Base-by-base conservation (phyloP, 176 grass and related monocot genomes). In the Oryza meridionalis region DNA sequence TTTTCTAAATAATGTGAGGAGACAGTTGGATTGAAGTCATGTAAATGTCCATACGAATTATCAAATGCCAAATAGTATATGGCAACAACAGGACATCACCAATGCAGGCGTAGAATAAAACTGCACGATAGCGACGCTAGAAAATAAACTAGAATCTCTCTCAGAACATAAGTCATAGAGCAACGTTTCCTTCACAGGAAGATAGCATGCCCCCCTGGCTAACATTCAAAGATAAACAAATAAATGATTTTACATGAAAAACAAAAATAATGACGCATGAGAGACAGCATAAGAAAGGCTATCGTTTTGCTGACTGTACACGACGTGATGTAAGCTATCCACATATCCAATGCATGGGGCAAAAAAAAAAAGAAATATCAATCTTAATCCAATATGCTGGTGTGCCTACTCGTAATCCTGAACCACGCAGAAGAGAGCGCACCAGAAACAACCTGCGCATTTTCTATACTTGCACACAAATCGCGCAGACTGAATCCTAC, bases 1-100 rank as follows among this genome's bases (percentile, higher is more conserved):
- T 17, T 17, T 42, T 44, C 72, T 73, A 67, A 5, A 73, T 37
- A 88, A 68, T 53, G 70, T 2, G 12, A 75, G 37, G 15, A 62
- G 38, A 46, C 5, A 46, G 22, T 45, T 59, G 42, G 22, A 75
- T 70, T 29, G 59, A 55, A 83, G 61, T 26, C 1, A 16, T 62
- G 11, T 12, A 50, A 67, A 62, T 21, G 17, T 75, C 4, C 32
- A 75, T 25, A 50, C 26, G 33, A 16, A 51, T 70, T 58, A 78
- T 73, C 45, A 67, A 77, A 78, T 11, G 42, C 9, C 42, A 43
- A 43, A 43, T 43, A 35, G 33, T 35, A 43, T 2, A 43, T 43
- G 42, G 42, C 42, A 43, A 43, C 9, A 70, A 11, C 71, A 68
- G 69, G 63, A n/a, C 33, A 74, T 46, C 46, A 79, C 61, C 61